Base-by-base conservation (phyloP, 2,329 filamentous ascomycete species). In the Colletotrichum tropicicola region DNA sequence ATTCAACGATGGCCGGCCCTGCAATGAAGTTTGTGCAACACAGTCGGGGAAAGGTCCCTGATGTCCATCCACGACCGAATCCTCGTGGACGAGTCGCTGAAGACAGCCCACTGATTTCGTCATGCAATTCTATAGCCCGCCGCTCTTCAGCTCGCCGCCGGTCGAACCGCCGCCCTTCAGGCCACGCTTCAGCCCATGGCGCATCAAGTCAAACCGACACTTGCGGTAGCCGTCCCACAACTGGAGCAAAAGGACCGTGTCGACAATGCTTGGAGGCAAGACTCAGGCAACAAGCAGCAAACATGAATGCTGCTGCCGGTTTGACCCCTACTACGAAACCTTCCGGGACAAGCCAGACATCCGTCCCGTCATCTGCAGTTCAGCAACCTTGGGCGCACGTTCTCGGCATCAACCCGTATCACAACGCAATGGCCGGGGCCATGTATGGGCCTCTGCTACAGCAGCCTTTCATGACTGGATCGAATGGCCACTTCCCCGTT, bases 241-340 rank as follows among this genome's bases (percentile, higher is more conserved):
- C 44, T 4, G 51, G 57, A 39, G 44, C 43, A 9, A 66, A 68
- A 15, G 57, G 28, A 3, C 63, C 66, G 13, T 68, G 66, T 51
- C 53, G 57, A 15, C 52, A 68, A 23, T 68, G 66, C 39, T 13
- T 68, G 28, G 57, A 68, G 41, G 66, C 58, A 8, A 59, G 59
- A 28, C 27, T 68, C 17, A 48, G 66, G 28, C 57, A 59, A 23
- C 62, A 67, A 39, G 66, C 66, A 21, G 66, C 63, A 6, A 47
- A 19, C 23, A 43, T 66, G 25, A 49, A n/a, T 8, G 35, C 47
- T 15, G 47, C 47, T 10, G 28, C 35, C 17, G 39, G 15, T 13
- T 15, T 67, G n/a, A 15, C 43, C 15, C 17, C 52, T 8, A 21
- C 10, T 10, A 13, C 19, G 4, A 52, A 32, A 4, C 23, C 37